Evolutionary conservation across 495 filamentous ascomycete genomes (phyloP).

Genomic region (Tuber melanosporum): DNA sequence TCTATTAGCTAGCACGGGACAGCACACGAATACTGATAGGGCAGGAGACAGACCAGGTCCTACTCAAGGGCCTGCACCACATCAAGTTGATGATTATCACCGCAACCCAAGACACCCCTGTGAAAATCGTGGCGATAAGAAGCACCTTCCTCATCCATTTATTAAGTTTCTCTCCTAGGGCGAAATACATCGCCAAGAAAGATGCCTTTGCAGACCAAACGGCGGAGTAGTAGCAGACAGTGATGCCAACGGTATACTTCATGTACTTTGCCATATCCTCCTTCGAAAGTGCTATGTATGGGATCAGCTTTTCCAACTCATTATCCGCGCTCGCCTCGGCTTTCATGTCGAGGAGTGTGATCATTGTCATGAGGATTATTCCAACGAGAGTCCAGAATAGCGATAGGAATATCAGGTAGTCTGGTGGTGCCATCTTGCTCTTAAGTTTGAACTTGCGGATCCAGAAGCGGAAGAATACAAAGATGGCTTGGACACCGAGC

Average conservation of each 20-base stretch:
- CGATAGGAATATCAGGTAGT: neutral
- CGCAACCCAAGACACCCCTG: neutral
- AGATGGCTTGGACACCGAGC: neutral
- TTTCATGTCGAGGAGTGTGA: neutral
- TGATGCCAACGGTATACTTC: neutral
- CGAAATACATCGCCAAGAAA: neutral
- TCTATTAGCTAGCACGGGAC: neutral
- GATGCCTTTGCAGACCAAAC: neutral
- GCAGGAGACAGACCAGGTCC: neutral
- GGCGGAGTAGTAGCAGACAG: neutral
- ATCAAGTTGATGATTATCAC: neutral
- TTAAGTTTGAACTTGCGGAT: neutral
- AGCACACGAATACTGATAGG: neutral
- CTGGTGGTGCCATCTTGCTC: neutral
- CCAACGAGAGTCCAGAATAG: neutral
- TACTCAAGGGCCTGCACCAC: constrained; percentile 3
- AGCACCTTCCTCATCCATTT: neutral
- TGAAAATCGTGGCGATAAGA: neutral
- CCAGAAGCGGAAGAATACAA: neutral
- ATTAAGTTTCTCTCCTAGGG: neutral
- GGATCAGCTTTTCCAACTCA: neutral
- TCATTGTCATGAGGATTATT: neutral
- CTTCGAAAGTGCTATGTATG: neutral
- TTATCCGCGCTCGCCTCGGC: neutral
- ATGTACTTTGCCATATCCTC: neutral